Conservation (phyloP, 306 rosid species). For the Hippophae rhamnoides region DNA sequence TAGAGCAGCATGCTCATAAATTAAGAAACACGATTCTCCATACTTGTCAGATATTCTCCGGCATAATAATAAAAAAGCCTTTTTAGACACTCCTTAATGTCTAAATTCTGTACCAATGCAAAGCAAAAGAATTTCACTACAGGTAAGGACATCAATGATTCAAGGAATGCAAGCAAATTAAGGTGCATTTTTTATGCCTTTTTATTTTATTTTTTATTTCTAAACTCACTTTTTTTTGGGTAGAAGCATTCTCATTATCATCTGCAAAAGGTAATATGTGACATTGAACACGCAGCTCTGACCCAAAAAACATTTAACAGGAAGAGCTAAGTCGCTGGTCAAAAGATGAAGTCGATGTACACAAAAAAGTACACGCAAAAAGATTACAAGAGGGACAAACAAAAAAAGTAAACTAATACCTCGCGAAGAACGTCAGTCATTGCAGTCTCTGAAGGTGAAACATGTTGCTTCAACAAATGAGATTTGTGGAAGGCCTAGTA, state of each 20-base stretch:
- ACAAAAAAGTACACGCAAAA: neutral
- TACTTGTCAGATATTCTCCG: too few relatives aligned
- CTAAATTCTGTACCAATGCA: neutral
- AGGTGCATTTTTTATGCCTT: neutral
- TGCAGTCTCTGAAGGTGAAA: constrained; percentile 98
- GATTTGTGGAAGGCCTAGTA: constrained; percentile 90
- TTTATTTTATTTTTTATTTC: too few relatives aligned
- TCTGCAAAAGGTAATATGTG: neutral
- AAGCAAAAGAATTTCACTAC: neutral
- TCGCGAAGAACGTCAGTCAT: constrained; percentile 97
- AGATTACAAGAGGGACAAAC: neutral
- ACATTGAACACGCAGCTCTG: too few relatives aligned
- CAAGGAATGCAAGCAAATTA: neutral
- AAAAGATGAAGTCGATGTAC: neutral
- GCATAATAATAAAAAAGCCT: neutral
- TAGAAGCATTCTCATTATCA: neutral
- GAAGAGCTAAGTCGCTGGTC: neutral
- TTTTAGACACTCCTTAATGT: neutral
- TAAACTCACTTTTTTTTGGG: too few relatives aligned
- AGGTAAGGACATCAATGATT: neutral
- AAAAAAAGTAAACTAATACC: constrained; percentile 32
- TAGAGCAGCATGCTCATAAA: too few relatives aligned
- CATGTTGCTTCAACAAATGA: constrained; percentile 82
- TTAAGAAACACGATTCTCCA: too few relatives aligned
- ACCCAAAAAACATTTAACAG: neutral